Evolutionary conservation across 495 filamentous ascomycete genomes (phyloP), one percentile per base, ranked within the genome.

Genomic region (Neurospora sp.): DNA sequence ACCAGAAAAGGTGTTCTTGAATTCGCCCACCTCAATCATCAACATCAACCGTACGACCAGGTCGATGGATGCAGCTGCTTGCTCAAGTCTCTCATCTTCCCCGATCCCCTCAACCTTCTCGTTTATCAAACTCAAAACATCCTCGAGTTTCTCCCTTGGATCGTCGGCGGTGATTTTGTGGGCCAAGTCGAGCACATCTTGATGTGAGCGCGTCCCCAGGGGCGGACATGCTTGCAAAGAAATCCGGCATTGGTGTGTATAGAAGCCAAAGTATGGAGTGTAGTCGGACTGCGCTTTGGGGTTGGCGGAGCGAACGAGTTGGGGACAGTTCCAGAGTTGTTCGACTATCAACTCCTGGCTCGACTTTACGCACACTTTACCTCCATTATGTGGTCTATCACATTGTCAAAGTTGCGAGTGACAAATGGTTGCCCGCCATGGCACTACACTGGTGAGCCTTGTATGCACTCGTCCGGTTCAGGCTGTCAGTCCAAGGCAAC

Each of bases 21-120:
- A 11, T 0, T 35, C 31, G 5, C 74, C 72, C 12, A 68, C 37
- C 16, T 76, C 72, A 22, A 38, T 42, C 72, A 76, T 73, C 27
- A 69, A 5, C 5, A 74, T 61, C 27, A 76, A 20, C 35, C 72
- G 65, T 16, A 44, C 72, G 27, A 65, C 70, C 31, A 76, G 16
- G 48, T 76, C 68, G 27, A 74, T 20, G 14, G 70, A 59, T 1
- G 69, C 41, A 18, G 70, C 8, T 9, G 35, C 39, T 48, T 42
- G 16, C 16, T 53, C 65, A 2, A n/a, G 41, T 40, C n/a, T 71
- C 7, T 65, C 39, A 0, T 70, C 22, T 2, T 48, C 40, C 4
- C 5, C 14, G 2, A 2, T 44, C 42, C 18, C 8, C 35, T 40
- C 53, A 22, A 16, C 5, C 14, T 8, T 39, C 9, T 48, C 39